phyloP scores from a whole-genome alignment of 116 monocot genomes.

The Zostera marina region DNA sequence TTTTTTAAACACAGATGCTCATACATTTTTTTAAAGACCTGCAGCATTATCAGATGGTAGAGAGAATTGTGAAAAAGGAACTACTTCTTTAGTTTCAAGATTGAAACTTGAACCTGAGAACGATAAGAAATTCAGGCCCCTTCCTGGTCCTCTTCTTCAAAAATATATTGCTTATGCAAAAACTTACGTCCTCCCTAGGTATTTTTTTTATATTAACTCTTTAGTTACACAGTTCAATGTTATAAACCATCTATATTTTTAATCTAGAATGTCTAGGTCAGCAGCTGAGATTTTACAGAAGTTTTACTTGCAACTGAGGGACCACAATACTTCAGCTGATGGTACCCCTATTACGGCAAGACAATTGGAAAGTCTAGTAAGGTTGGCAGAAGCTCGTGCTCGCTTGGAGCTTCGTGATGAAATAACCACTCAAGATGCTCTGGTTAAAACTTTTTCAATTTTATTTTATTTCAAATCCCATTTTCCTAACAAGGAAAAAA shows the following conservation, averaged over 20 bases:
- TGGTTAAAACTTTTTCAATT: slow-evolving; percentile 22
- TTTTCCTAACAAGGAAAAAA: neutral
- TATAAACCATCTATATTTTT: neutral
- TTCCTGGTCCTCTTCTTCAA: slow-evolving; percentile 79
- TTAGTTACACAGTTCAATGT: slow-evolving; percentile 2
- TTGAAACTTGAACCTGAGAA: slow-evolving; percentile 59
- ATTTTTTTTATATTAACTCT: slow-evolving; percentile 5
- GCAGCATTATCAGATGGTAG: slow-evolving; percentile 28
- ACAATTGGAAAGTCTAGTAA: slow-evolving; percentile 87
- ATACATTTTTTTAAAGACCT: neutral
- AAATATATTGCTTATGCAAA: slow-evolving; percentile 96
- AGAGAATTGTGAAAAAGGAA: slow-evolving; percentile 15
- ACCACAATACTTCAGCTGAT: slow-evolving; percentile 72
- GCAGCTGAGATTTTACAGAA: slow-evolving; percentile 77
- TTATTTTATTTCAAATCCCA: neutral
- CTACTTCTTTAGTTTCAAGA: slow-evolving; percentile 47
- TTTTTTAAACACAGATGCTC: neutral
- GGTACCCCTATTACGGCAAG: slow-evolving; percentile 93
- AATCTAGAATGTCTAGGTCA: slow-evolving; percentile 53
- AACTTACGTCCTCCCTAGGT: slow-evolving; percentile 73
- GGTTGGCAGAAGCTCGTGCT: slow-evolving; percentile 96
- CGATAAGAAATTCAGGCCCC: slow-evolving; percentile 73
- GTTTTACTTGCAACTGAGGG: slow-evolving; percentile 82
- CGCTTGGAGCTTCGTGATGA: slow-evolving; percentile 88
- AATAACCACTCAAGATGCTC: slow-evolving; percentile 78